Percentiles rank a stretch among this genome's conserved stretches.
Evolutionary conservation across 768 basidiomycete species (phyloP).

Genomic region (Agrocybe praecox): DNA sequence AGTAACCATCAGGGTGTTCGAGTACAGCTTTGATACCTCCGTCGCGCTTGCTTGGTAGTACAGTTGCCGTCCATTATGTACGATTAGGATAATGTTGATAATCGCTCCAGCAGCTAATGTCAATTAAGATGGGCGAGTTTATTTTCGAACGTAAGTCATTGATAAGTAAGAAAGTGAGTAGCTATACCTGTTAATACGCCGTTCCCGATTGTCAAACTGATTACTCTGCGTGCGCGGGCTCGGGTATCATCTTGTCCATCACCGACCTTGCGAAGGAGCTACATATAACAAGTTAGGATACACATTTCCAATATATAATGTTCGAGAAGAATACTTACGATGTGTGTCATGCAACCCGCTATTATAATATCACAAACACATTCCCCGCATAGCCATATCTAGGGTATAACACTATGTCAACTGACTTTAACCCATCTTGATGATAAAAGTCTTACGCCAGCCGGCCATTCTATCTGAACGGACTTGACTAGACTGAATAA

Average conservation of each 20-base stretch:
- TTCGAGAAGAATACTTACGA: background rate
- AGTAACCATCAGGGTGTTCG: background rate
- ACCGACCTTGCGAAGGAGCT: background rate
- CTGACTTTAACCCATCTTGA: background rate
- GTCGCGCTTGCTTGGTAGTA: background rate
- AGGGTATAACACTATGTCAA: background rate
- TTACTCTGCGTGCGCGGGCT: background rate
- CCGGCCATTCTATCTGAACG: background rate
- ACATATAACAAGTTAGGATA: too few species aligned
- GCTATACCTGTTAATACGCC: constrained; percentile 1
- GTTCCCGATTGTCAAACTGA: background rate
- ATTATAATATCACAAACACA: background rate
- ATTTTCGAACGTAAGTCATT: background rate
- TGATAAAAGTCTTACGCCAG: background rate
- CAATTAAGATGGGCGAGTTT: background rate
- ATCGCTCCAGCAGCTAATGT: background rate
- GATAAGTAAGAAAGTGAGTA: background rate
- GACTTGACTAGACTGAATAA: background rate
- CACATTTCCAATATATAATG: too few species aligned
- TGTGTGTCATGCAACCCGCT: background rate
- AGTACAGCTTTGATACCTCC: background rate
- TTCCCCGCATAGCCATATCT: background rate
- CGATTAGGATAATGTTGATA: background rate
- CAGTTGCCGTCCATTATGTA: background rate
- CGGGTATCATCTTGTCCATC: background rate